Percentiles rank a stretch among this genome's conserved stretches.
Conservation (phyloP, 2,329 filamentous ascomycete genomes). For the Dactylellina haptotyla region DNA sequence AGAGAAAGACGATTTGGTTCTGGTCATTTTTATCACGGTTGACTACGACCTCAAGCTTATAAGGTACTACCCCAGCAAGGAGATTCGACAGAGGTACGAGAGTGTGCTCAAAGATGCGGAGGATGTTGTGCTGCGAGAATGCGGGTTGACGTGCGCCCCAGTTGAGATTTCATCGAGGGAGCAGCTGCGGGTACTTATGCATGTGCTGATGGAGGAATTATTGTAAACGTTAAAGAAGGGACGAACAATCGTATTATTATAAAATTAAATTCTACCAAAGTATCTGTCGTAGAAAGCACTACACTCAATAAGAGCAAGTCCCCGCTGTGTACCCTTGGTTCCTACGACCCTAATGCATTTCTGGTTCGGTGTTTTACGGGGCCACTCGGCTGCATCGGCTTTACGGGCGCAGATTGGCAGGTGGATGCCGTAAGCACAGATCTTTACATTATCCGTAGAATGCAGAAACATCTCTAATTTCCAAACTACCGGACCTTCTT, state of each 20-base stretch:
- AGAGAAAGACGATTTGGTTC: background rate
- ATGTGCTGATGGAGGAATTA: too few species aligned
- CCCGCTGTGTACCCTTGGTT: too few species aligned
- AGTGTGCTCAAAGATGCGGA: background rate
- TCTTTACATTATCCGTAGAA: background rate
- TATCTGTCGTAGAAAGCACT: too few species aligned
- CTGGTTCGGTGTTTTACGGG: background rate
- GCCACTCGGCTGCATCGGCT: background rate
- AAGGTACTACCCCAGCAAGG: background rate
- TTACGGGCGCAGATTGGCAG: background rate
- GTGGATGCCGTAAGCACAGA: conserved; percentile 19
- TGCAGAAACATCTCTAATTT: background rate
- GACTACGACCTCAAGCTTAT: background rate
- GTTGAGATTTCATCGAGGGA: background rate
- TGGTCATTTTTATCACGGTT: background rate
- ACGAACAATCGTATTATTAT: too few species aligned
- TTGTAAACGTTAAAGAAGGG: too few species aligned
- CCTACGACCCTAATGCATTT: too few species aligned
- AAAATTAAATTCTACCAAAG: too few species aligned
- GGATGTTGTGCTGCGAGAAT: background rate
- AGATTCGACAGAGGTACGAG: background rate
- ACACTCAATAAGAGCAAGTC: too few species aligned
- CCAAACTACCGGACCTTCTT: background rate
- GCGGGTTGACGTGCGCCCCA: background rate
- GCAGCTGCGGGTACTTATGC: background rate